Evolutionary conservation across 148 eudicot species (phyloP).

Genomic region (Heliosperma pusillum): DNA sequence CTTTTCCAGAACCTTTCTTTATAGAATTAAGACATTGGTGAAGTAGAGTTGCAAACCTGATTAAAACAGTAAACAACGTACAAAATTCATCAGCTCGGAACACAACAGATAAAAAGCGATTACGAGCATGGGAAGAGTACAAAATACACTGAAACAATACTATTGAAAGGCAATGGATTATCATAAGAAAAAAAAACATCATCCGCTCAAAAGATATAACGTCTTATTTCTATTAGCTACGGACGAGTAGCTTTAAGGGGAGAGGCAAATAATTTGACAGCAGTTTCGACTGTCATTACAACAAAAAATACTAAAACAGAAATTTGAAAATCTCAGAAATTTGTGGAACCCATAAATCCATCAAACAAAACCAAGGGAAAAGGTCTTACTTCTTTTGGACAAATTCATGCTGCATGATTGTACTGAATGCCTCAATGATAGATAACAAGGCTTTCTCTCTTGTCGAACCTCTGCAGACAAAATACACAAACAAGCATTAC

Average conservation of each 20-base stretch:
- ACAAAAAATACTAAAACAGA: neutral
- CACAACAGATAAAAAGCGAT: neutral
- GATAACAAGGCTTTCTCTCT: constrained; percentile 76
- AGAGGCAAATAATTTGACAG: too few relatives aligned
- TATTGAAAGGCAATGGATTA: too few relatives aligned
- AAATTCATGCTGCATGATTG: constrained; percentile 65
- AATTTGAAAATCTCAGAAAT: neutral
- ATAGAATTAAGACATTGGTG: constrained; percentile 74
- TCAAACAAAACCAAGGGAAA: neutral
- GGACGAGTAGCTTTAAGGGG: too few relatives aligned
- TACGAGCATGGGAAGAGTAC: too few relatives aligned
- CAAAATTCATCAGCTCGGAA: neutral
- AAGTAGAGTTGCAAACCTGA: constrained; percentile 72
- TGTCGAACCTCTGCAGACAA: constrained; percentile 58
- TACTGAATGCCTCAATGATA: constrained; percentile 67
- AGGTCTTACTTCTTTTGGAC: constrained; percentile 77
- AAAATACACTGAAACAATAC: too few relatives aligned
- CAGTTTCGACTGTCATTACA: neutral
- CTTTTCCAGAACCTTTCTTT: constrained; percentile 75
- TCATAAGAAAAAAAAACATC: too few relatives aligned
- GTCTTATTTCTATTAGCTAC: too few relatives aligned
- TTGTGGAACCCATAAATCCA: neutral
- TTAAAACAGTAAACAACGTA: neutral
- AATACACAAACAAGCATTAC: neutral
- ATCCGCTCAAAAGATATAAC: too few relatives aligned